phyloP scores from a whole-genome alignment of 2,329 filamentous ascomycete genomes.

The Penicillium sp. region DNA sequence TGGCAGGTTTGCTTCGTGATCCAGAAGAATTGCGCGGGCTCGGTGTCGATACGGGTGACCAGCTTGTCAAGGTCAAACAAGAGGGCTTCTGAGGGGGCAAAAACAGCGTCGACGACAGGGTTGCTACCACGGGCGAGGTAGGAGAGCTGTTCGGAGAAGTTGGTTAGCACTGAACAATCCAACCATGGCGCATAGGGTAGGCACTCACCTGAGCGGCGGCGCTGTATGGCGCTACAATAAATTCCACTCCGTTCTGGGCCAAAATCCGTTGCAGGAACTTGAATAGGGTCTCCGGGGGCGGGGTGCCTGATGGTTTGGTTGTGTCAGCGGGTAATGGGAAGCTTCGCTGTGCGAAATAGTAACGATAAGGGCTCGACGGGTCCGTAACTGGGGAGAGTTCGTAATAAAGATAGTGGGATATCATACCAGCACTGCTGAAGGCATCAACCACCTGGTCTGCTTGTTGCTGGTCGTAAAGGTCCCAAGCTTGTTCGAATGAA shows the following conservation, averaged over 20 bases:
- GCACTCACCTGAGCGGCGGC: slow-evolving; percentile 75
- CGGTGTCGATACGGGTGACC: slow-evolving; percentile 58
- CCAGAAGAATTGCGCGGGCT: slow-evolving; percentile 63
- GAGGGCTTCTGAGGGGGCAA: slow-evolving; percentile 80
- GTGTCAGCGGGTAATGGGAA: slow-evolving; percentile 29
- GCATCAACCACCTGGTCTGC: slow-evolving; percentile 77
- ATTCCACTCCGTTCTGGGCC: slow-evolving; percentile 66
- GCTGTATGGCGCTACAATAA: slow-evolving; percentile 81
- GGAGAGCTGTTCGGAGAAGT: slow-evolving; percentile 54
- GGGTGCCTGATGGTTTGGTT: slow-evolving; percentile 57
- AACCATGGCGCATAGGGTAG: neutral
- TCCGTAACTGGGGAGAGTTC: slow-evolving; percentile 5
- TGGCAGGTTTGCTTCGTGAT: slow-evolving; percentile 68
- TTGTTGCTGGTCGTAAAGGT: slow-evolving; percentile 76
- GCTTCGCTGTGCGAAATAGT: slow-evolving; percentile 3
- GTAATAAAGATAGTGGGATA: neutral
- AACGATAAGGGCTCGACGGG: neutral
- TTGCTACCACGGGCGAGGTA: slow-evolving; percentile 72
- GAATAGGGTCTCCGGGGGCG: slow-evolving; percentile 69
- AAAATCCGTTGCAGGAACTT: slow-evolving; percentile 75
- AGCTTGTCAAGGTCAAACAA: slow-evolving; percentile 80
- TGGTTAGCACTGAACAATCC: slow-evolving; percentile 7
- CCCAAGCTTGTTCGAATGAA: slow-evolving; percentile 79
- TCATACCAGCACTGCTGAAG: slow-evolving; percentile 79
- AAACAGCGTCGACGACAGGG: slow-evolving; percentile 70